A percentile compares a stretch with the other conserved stretches of the same genome.
Conservation (phyloP, 192 early-diverging fungal genomes). For the Backusella westeae region DNA sequence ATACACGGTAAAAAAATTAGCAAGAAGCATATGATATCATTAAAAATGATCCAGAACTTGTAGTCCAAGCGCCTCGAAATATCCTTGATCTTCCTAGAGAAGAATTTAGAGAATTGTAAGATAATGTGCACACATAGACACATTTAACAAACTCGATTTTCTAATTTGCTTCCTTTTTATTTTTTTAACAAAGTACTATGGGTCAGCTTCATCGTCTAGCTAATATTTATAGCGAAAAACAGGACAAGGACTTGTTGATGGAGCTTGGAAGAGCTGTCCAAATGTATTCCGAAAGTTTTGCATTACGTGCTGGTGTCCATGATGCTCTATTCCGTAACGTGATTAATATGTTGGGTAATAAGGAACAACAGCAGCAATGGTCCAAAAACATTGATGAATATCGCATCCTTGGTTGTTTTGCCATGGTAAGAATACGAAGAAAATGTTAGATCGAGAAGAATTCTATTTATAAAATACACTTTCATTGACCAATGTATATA, state of each 20-base stretch:
- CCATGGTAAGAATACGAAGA: conserved; percentile 46
- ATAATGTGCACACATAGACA: background rate
- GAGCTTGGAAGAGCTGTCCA: conserved; percentile 13
- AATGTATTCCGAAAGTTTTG: conserved; percentile 54
- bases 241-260: conserved; percentile 6
- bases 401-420: conserved; percentile 62
- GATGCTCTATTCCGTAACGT: conserved; percentile 57
- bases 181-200: conserved; percentile 38
- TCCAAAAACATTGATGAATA: conserved; percentile 52
- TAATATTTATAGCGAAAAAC: conserved; percentile 30
- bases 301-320: conserved; percentile 62
- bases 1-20: background rate
- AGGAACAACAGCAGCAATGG: conserved; percentile 54
- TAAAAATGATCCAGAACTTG: conserved; percentile 51
- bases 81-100: conserved; percentile 45
- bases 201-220: conserved; percentile 47
- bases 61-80: conserved; percentile 44
- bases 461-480: background rate
- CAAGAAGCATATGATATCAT: conserved; percentile 46
- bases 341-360: conserved; percentile 54
- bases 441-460: background rate
- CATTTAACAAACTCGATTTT: background rate
- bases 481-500: conserved; percentile 15
- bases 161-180: background rate
- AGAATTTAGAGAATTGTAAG: conserved; percentile 54